A percentile compares a stretch with the other conserved stretches of the same genome.
Evolutionary conservation across 75 land plant genomes (phyloP).

Genomic region (Pinus tabuliformis): DNA sequence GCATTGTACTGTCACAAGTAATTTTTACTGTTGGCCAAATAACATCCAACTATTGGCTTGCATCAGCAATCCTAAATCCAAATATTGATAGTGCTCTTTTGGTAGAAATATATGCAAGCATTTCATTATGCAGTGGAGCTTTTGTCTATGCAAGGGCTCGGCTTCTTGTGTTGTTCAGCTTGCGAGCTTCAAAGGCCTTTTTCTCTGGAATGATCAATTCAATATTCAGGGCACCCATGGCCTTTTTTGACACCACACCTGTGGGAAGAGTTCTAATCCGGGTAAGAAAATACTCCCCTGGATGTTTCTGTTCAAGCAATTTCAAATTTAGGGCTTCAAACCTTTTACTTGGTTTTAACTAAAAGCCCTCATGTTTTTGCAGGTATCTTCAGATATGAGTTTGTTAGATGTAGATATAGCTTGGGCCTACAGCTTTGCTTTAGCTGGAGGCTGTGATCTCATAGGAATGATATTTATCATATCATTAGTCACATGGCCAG

Average conservation of each 20-base stretch:
- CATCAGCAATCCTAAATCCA: slow-evolving; percentile 34
- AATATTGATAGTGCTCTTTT: slow-evolving; percentile 18
- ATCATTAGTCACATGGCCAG: slow-evolving; percentile 78
- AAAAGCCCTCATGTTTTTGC: slow-evolving; percentile 10
- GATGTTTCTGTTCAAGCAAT: not conserved
- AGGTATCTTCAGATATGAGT: slow-evolving; percentile 78
- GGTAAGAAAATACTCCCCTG: slow-evolving; percentile 31
- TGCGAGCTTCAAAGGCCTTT: slow-evolving; percentile 70
- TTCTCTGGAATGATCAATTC: slow-evolving; percentile 54
- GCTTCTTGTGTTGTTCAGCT: slow-evolving; percentile 37
- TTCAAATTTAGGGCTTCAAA: not conserved
- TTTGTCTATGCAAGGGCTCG: slow-evolving; percentile 49
- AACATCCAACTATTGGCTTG: slow-evolving; percentile 66
- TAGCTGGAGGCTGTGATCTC: slow-evolving; percentile 33
- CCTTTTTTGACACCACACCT: slow-evolving; percentile 83
- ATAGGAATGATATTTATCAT: slow-evolving; percentile 48
- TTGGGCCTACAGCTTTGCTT: slow-evolving; percentile 27
- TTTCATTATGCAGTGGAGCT: slow-evolving; percentile 40
- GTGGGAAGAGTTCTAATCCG: slow-evolving; percentile 75
- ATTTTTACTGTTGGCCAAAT: slow-evolving; percentile 50
- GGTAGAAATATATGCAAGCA: slow-evolving; percentile 53
- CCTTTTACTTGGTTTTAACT: not conserved
- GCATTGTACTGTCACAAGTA: slow-evolving; percentile 25
- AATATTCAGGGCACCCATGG: slow-evolving; percentile 80
- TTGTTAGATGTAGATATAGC: slow-evolving; percentile 73